phyloP scores from a whole-genome alignment of 106 monocot genomes.

The Phalaenopsis equestris region DNA sequence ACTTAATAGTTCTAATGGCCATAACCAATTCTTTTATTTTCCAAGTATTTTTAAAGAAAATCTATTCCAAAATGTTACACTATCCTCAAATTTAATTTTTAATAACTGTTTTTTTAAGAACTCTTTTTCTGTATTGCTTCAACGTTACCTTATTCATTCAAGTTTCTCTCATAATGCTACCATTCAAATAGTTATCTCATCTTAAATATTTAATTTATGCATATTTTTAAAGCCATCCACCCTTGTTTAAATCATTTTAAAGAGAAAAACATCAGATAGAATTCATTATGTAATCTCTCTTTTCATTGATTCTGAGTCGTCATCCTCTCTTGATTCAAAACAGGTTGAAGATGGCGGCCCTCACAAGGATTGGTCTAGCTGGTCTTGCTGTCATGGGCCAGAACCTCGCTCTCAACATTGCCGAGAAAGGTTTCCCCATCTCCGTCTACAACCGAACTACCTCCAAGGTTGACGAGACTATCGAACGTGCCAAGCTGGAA shows the following conservation, averaged over 20 bases:
- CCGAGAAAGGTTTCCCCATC: conserved; percentile 51
- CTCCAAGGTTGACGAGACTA: conserved; percentile 47
- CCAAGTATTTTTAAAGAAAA: neutral
- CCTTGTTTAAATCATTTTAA: neutral
- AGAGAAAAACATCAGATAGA: neutral
- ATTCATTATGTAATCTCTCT: neutral
- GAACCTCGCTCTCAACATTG: conserved; percentile 53
- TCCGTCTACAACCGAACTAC: conserved; percentile 53
- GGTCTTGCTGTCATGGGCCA: conserved; percentile 61
- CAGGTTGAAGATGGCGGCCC: conserved; percentile 37
- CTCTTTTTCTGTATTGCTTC: neutral
- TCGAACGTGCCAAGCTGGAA: conserved; percentile 40
- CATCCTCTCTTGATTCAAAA: neutral
- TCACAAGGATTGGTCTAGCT: conserved; percentile 45
- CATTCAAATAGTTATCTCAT: neutral
- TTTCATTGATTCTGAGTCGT: neutral
- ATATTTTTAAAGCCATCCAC: neutral
- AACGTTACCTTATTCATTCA: neutral
- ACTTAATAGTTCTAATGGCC: neutral
- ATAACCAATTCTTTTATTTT: neutral
- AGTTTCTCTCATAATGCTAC: neutral
- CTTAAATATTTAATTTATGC: neutral
- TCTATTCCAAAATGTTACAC: neutral
- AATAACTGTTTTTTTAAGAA: neutral
- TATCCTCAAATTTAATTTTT: neutral